A percentile compares a stretch with the other conserved stretches of the same genome.
Evolutionary conservation across 2,329 filamentous ascomycete genomes (phyloP).

Genomic region (Fusarium sublunatum): DNA sequence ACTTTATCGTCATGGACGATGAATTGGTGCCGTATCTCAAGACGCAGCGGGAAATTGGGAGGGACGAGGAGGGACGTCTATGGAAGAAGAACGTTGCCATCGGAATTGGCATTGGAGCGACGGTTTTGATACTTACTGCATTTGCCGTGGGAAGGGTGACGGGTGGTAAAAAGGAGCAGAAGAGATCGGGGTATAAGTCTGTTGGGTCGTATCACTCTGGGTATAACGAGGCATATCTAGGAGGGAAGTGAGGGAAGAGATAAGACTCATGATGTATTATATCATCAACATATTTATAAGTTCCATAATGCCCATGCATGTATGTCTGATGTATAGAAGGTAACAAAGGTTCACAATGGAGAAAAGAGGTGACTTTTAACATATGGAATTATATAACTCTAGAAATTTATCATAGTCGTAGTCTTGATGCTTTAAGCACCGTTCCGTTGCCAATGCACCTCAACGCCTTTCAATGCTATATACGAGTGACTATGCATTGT

Average conservation of each 20-base stretch:
- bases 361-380: constrained; percentile 15
- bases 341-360: background rate
- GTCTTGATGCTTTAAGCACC: constrained; percentile 41
- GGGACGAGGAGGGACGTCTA: background rate
- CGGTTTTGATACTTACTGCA: constrained; percentile 8
- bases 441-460: constrained; percentile 39
- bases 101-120: constrained; percentile 20
- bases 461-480: constrained; percentile 48
- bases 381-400: constrained; percentile 47
- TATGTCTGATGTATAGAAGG: too few species aligned
- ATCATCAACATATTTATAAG: too few species aligned
- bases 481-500: constrained; percentile 44
- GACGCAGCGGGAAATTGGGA: constrained; percentile 6
- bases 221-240: constrained; percentile 25
- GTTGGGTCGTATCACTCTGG: constrained; percentile 25
- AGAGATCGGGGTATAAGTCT: constrained; percentile 26
- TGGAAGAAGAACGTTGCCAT: constrained; percentile 26
- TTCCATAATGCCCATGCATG: background rate
- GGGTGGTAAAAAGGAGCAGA: constrained; percentile 14
- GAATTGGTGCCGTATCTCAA: constrained; percentile 18
- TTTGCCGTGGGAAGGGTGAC: constrained; percentile 15
- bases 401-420: constrained; percentile 43
- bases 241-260: constrained; percentile 11
- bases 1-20: constrained; percentile 31
- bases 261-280: too few species aligned